Conservation (phyloP, 306 rosid species). For the Adenanthera pavonina region DNA sequence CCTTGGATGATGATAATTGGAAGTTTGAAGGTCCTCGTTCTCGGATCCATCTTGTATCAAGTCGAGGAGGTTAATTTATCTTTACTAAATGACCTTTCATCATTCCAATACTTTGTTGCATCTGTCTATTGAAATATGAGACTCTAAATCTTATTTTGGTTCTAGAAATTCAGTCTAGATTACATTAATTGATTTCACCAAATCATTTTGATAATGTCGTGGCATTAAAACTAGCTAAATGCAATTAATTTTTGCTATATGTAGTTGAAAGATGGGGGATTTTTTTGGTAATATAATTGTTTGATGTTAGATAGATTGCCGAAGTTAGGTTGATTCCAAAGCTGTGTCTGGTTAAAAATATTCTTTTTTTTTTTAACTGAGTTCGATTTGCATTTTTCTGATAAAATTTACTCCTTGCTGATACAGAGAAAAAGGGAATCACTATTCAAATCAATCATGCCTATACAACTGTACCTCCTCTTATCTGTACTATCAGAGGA, state of each 20-base stretch:
- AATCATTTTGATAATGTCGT: conserved; percentile 13
- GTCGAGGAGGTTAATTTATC: conserved; percentile 59
- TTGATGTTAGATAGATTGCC: not conserved
- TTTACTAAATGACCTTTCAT: conserved; percentile 16
- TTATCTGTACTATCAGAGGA: no score
- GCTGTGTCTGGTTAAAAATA: not conserved
- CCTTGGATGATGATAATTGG: conserved; percentile 89
- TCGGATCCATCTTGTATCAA: conserved; percentile 74
- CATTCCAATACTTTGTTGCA: conserved; percentile 18
- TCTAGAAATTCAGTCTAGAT: conserved; percentile 1
- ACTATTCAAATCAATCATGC: not conserved
- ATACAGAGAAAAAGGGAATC: not conserved
- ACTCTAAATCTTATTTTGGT: conserved; percentile 28
- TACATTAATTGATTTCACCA: not conserved
- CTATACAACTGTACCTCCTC: not conserved
- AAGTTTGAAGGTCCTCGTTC: conserved; percentile 97
- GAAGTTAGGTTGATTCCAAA: not conserved
- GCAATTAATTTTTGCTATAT: conserved; percentile 7
- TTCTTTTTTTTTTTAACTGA: no score
- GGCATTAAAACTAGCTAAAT: not conserved
- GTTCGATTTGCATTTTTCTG: conserved; percentile 5
- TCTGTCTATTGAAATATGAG: not conserved
- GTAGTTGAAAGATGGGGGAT: conserved; percentile 17
- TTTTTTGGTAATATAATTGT: not conserved
- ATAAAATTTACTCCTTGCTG: not conserved